Evolutionary conservation across 768 basidiomycete species (phyloP).

Genomic region (Suillus americanus): DNA sequence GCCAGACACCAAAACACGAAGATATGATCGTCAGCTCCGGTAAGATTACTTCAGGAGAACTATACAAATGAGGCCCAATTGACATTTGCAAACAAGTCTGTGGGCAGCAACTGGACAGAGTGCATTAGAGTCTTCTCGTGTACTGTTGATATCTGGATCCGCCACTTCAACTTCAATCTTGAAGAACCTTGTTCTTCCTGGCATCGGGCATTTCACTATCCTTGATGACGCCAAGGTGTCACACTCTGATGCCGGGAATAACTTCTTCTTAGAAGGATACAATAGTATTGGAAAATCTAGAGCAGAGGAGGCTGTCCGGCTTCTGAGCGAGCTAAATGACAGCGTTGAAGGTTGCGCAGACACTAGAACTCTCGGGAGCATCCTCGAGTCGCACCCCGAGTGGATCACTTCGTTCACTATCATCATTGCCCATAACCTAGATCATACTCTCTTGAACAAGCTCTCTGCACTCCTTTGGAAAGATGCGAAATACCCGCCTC

Average conservation of each 20-base stretch:
- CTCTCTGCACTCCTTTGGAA: constrained; percentile 72
- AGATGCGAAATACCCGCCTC: constrained; percentile 54
- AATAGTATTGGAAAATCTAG: constrained; percentile 79
- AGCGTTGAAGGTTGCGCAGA: constrained; percentile 73
- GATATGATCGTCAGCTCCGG: constrained; percentile 96
- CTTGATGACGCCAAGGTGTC: constrained; percentile 65
- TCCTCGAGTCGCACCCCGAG: constrained; percentile 53
- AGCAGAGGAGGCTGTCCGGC: constrained; percentile 74
- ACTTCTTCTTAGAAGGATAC: constrained; percentile 87
- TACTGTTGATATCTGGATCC: constrained; percentile 78
- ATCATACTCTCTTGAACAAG: constrained; percentile 49
- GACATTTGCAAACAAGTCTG: constrained; percentile 47
- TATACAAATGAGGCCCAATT: constrained; percentile 4
- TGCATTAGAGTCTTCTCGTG: constrained; percentile 80
- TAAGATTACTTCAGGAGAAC: constrained; percentile 31
- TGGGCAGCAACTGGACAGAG: constrained; percentile 94
- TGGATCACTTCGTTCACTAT: constrained; percentile 70
- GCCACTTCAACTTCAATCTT: constrained; percentile 87
- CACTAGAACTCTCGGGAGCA: constrained; percentile 49
- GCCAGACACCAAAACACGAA: constrained; percentile 84
- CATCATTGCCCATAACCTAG: constrained; percentile 84
- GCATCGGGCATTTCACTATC: constrained; percentile 94
- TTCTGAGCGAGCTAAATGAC: constrained; percentile 86
- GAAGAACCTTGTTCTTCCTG: constrained; percentile 96
- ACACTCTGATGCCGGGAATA: constrained; percentile 85